phyloP scores from a whole-genome alignment of 2,329 filamentous ascomycete species.

The Mycocentrospora acerina region DNA sequence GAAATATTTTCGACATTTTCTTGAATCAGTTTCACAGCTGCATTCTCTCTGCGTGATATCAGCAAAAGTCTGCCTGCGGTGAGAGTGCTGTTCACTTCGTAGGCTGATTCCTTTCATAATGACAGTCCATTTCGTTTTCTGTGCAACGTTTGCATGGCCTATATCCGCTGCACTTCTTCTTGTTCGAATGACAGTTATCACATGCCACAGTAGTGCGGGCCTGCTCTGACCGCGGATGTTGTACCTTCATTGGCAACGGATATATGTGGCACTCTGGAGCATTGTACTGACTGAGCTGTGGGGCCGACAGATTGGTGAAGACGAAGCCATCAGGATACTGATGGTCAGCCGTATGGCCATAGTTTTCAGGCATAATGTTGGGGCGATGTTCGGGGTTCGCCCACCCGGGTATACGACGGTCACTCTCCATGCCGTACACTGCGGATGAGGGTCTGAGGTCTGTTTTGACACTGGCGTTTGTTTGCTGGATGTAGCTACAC shows the following conservation, averaged over 20 bases:
- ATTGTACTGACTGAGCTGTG: slow-evolving; percentile 36
- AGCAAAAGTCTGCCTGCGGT: slow-evolving; percentile 9
- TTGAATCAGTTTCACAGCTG: slow-evolving; percentile 54
- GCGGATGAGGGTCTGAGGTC: slow-evolving; percentile 31
- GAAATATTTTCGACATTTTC: slow-evolving; percentile 45
- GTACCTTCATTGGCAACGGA: slow-evolving; percentile 25
- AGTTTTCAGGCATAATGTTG: slow-evolving; percentile 38
- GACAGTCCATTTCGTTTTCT: slow-evolving; percentile 81
- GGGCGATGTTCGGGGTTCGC: slow-evolving; percentile 35
- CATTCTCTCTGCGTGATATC: slow-evolving; percentile 44
- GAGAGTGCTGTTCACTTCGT: slow-evolving; percentile 68
- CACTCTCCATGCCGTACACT: slow-evolving; percentile 38
- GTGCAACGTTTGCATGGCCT: slow-evolving; percentile 64
- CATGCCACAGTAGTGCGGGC: slow-evolving; percentile 65
- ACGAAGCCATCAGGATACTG: slow-evolving; percentile 30
- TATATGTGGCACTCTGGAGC: slow-evolving; percentile 30
- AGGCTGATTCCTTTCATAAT: slow-evolving; percentile 86
- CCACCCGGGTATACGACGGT: slow-evolving; percentile 35
- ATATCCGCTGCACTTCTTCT: slow-evolving; percentile 46
- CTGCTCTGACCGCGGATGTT: slow-evolving; percentile 36
- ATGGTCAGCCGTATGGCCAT: slow-evolving; percentile 33
- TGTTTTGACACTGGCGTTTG: slow-evolving; percentile 24
- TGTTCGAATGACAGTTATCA: slow-evolving; percentile 45
- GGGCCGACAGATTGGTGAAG: slow-evolving; percentile 31
- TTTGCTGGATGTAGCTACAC: slow-evolving; percentile 31